phyloP scores from a whole-genome alignment of 2,329 filamentous ascomycete species.

The Sarocladium brachiariae region DNA sequence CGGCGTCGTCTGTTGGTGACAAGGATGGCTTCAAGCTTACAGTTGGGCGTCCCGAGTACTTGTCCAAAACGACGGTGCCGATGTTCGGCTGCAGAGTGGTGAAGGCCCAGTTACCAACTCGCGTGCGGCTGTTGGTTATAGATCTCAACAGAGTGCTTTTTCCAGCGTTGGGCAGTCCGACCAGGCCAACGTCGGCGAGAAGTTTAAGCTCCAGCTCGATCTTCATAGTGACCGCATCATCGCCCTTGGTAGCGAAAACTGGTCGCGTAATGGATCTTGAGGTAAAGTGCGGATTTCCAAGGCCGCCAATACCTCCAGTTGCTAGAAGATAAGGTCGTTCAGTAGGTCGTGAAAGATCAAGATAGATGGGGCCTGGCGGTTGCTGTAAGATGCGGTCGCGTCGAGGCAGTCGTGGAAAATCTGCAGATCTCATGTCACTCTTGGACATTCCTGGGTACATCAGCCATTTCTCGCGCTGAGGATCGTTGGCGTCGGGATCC shows the following conservation, averaged over 20 bases:
- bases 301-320: constrained; percentile 78
- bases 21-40: constrained; percentile 22
- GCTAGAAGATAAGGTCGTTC: constrained; percentile 78
- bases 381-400: constrained; percentile 56
- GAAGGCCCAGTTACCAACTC: constrained; percentile 93
- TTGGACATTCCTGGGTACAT: constrained; percentile 73
- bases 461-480: constrained; percentile 68
- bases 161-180: constrained; percentile 91
- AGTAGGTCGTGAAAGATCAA: constrained; percentile 71
- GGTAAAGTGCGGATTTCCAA: constrained; percentile 91
- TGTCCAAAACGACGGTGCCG: constrained; percentile 88
- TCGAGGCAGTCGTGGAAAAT: constrained; percentile 43
- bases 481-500: constrained; percentile 33
- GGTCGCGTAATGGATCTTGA: constrained; percentile 68
- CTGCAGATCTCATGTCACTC: constrained; percentile 54
- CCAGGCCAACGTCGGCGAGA: constrained; percentile 87
- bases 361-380: constrained; percentile 62
- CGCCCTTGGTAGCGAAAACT: constrained; percentile 83
- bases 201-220: constrained; percentile 90
- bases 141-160: constrained; percentile 89
- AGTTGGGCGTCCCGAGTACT: constrained; percentile 68
- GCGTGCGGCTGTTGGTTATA: constrained; percentile 79
- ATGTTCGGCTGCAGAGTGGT: constrained; percentile 94
- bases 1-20: constrained; percentile 34
- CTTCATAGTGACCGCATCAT: constrained; percentile 68